Evolutionary conservation across 495 filamentous ascomycete species (phyloP).

Genomic region (Patellaria atrata): DNA sequence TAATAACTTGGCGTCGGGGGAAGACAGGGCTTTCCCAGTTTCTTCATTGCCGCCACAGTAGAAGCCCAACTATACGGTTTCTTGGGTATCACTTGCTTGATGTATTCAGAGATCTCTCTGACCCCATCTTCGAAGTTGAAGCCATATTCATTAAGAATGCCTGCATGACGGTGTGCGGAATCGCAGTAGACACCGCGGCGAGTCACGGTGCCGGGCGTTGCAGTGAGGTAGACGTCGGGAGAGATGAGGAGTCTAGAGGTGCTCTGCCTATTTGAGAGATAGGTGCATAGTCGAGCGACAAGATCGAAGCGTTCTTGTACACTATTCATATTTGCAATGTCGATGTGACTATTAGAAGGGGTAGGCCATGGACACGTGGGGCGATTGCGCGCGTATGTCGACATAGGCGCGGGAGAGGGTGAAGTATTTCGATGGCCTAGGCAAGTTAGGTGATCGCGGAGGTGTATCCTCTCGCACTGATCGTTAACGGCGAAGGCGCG

Average conservation of each 20-base stretch:
- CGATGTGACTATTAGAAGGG: slow-evolving; percentile 1
- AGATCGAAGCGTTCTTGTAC: background rate
- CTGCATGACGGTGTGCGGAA: slow-evolving; percentile 1
- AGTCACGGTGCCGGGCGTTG: slow-evolving; percentile 1
- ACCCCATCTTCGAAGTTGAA: slow-evolving; percentile 1
- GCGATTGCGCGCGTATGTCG: background rate
- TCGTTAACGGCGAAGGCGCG: slow-evolving; percentile 4
- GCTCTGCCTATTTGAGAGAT: background rate
- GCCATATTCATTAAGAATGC: slow-evolving; percentile 2
- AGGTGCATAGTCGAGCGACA: background rate
- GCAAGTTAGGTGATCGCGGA: background rate
- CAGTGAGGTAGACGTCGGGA: slow-evolving; percentile 4
- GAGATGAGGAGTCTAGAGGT: background rate
- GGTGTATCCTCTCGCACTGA: slow-evolving; percentile 1
- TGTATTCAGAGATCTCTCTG: background rate
- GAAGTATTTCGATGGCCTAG: too few species aligned
- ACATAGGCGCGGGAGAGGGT: too few species aligned
- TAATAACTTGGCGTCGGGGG: too few species aligned
- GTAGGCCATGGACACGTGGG: background rate
- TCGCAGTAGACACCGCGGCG: slow-evolving; percentile 3
- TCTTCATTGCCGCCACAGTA: too few species aligned
- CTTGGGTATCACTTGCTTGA: too few species aligned
- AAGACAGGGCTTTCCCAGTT: too few species aligned
- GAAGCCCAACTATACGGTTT: too few species aligned
- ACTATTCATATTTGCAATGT: background rate